These are phyloP conservation scores for Poteriospumella lacustris DNA, from an alignment of 108 stramenopile species.

Conservation along the genomic window DNA sequence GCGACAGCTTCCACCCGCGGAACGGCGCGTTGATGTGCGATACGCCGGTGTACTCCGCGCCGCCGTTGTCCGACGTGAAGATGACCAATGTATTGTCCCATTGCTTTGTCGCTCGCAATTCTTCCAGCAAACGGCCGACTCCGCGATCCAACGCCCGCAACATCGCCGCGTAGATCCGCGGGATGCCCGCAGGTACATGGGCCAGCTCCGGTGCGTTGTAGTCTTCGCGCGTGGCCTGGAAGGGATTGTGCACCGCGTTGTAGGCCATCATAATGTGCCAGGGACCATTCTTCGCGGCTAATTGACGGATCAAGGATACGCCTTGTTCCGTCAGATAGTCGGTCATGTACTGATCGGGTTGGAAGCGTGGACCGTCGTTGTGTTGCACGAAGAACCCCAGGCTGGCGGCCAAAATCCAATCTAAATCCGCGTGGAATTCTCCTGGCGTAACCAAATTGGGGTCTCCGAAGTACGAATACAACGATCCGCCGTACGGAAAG, in stretches of 20 bases:
- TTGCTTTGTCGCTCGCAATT: neutral
- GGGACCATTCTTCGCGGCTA: neutral
- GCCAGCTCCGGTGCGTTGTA: constrained; percentile 12
- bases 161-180: constrained; percentile 20
- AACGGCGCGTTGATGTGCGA: neutral
- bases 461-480: neutral
- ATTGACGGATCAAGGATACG: neutral
- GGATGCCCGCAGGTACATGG: neutral
- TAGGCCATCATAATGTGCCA: neutral
- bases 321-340: constrained; percentile 16
- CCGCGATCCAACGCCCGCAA: constrained; percentile 15
- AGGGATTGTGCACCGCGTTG: constrained; percentile 6
- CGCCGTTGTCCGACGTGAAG: constrained; percentile 22
- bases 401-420: neutral
- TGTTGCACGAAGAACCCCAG: neutral
- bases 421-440: neutral
- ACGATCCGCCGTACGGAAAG: neutral
- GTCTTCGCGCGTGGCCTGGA: neutral
- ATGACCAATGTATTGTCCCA: constrained; percentile 27
- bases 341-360: constrained; percentile 18
- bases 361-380: neutral
- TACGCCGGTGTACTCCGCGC: neutral
- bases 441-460: neutral
- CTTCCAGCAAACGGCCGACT: neutral
- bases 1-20: neutral